These are phyloP conservation scores for Pseudozyma hubeiensis DNA, from an alignment of 1,284 basidiomycete species.

Conservation along the genomic window DNA sequence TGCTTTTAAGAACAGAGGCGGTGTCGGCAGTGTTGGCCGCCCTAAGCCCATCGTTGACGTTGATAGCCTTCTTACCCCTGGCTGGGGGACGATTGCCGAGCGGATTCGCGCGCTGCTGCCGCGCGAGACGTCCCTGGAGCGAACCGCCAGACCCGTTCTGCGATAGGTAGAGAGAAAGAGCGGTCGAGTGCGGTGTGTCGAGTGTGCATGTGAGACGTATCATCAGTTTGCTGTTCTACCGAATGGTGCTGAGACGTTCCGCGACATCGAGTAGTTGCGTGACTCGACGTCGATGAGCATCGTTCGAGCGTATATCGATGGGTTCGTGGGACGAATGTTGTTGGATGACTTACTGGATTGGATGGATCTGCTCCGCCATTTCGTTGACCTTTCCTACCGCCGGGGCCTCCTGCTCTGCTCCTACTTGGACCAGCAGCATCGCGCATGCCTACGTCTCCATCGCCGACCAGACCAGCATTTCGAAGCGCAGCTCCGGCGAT, in stretches of 20 bases:
- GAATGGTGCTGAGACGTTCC: background rate
- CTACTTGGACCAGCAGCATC: slow-evolving; percentile 47
- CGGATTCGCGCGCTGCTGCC: slow-evolving; percentile 41
- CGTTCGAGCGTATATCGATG: background rate
- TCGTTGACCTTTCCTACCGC: slow-evolving; percentile 28
- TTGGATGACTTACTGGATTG: slow-evolving; percentile 41
- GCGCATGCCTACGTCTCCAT: slow-evolving; percentile 48
- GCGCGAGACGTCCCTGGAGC: slow-evolving; percentile 35
- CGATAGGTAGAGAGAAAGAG: background rate
- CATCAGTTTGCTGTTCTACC: slow-evolving; percentile 11
- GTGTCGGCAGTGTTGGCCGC: slow-evolving; percentile 46
- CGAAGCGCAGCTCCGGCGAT: slow-evolving; percentile 49
- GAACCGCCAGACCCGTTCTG: slow-evolving; percentile 30
- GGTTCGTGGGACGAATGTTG: background rate
- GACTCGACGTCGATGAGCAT: background rate
- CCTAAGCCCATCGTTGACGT: slow-evolving; percentile 46
- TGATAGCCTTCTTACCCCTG: slow-evolving; percentile 40
- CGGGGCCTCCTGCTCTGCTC: slow-evolving; percentile 26
- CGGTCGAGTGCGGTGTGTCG: background rate
- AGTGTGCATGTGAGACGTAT: background rate
- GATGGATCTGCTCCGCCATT: slow-evolving; percentile 30
- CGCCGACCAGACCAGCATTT: slow-evolving; percentile 42
- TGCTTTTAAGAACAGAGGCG: slow-evolving; percentile 40
- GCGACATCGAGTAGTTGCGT: no score
- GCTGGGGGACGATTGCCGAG: slow-evolving; percentile 41